These are phyloP conservation scores for Candida krabiensis DNA, from an alignment of 805 yeast species.

Conservation along the genomic window DNA sequence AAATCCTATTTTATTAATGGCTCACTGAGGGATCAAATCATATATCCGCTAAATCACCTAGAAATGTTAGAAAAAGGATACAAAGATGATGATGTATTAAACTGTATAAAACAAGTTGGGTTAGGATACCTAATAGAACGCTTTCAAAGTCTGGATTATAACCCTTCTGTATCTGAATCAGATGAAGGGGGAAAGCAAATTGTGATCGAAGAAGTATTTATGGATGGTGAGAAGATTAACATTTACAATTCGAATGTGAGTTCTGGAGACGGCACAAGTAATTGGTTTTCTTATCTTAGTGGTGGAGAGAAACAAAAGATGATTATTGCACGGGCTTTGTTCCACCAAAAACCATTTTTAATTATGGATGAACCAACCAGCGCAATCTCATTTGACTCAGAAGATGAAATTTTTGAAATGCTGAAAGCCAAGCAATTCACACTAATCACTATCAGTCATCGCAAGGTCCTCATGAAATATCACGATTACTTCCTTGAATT, in stretches of 20 bases:
- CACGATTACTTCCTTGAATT: conserved; percentile 77
- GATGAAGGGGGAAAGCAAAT: conserved; percentile 6
- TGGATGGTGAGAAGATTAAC: conserved; percentile 25
- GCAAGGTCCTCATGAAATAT: conserved; percentile 81
- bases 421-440: conserved; percentile 71
- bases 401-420: conserved; percentile 78
- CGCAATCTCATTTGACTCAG: conserved; percentile 88
- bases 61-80: conserved; percentile 74
- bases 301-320: conserved; percentile 97
- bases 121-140: conserved; percentile 78
- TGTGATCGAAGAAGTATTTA: conserved; percentile 26
- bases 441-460: conserved; percentile 77
- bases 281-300: conserved; percentile 86
- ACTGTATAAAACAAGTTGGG: conserved; percentile 71
- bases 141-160: conserved; percentile 50
- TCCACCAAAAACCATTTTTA: conserved; percentile 77
- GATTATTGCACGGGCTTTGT: conserved; percentile 81
- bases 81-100: conserved; percentile 67
- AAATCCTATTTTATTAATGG: conserved; percentile 80
- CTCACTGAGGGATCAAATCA: conserved; percentile 85
- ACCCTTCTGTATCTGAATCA: conserved; percentile 25
- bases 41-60: conserved; percentile 76
- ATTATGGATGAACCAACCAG: conserved; percentile 92
- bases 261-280: conserved; percentile 29
- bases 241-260: conserved; percentile 28